phyloP scores from a whole-genome alignment of 148 eudicot species.

The Nepenthes mirabilis region DNA sequence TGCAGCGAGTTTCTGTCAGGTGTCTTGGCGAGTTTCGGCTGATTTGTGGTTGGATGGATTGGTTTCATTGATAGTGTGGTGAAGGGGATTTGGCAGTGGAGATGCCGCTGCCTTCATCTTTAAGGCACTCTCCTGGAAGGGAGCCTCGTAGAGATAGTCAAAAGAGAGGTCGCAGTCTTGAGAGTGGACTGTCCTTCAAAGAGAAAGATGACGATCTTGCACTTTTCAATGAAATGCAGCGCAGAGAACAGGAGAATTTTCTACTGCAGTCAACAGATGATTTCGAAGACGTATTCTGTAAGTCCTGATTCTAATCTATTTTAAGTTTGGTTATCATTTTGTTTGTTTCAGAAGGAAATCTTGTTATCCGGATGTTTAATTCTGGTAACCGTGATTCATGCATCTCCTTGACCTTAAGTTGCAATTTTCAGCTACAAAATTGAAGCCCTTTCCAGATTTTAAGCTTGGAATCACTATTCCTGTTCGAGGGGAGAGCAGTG shows the following conservation, averaged over 20 bases:
- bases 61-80: slow-evolving; percentile 4
- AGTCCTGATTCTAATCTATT: slow-evolving; percentile 13
- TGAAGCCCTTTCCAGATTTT: slow-evolving; percentile 48
- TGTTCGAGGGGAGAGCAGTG: slow-evolving; percentile 77
- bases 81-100: slow-evolving; percentile 10
- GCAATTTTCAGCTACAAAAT: slow-evolving; percentile 42
- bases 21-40: not conserved
- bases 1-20: not conserved
- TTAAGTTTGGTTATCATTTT: slow-evolving; percentile 3
- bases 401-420: slow-evolving; percentile 6
- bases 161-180: slow-evolving; percentile 86
- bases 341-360: slow-evolving; percentile 1
- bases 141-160: slow-evolving; percentile 51
- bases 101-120: slow-evolving; percentile 85
- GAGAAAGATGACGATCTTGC: slow-evolving; percentile 88
- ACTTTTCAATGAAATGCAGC: slow-evolving; percentile 74
- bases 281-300: slow-evolving; percentile 67
- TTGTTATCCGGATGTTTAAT: not conserved
- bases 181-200: slow-evolving; percentile 36
- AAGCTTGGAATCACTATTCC: slow-evolving; percentile 65
- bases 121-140: slow-evolving; percentile 62
- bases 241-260: slow-evolving; percentile 57
- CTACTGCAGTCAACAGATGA: slow-evolving; percentile 76
- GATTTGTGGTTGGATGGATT: slow-evolving; percentile 8
- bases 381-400: not conserved